phyloP scores from a whole-genome alignment of 306 rosid genomes.

The Neltuma alba region DNA sequence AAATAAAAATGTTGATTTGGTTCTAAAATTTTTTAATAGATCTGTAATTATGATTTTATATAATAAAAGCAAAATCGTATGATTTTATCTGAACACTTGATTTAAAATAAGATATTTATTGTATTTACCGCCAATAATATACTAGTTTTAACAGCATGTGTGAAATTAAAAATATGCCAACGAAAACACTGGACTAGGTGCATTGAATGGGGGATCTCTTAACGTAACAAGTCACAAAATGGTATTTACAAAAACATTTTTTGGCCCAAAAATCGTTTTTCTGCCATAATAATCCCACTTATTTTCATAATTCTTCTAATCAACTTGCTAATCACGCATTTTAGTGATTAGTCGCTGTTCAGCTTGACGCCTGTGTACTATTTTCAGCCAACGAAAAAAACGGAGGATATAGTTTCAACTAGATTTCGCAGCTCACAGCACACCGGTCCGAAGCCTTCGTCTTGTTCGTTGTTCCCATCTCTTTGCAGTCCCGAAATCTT shows the following conservation, averaged over 20 bases:
- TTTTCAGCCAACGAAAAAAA: constrained; percentile 22
- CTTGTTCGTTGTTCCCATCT: constrained; percentile 11
- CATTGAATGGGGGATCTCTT: neutral
- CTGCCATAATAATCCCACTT: neutral
- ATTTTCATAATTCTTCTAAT: neutral
- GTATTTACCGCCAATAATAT: neutral
- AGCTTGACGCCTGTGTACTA: neutral
- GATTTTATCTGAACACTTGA: neutral
- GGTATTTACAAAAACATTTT: neutral
- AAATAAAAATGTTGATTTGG: neutral
- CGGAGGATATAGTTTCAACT: constrained; percentile 2
- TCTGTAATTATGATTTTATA: neutral
- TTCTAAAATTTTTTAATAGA: neutral
- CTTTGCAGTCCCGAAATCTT: constrained; percentile 27
- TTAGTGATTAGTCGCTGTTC: neutral
- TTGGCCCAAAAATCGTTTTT: neutral
- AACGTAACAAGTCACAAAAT: too few species aligned
- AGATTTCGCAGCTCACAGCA: constrained; percentile 28
- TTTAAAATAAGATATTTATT: neutral
- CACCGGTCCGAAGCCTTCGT: constrained; percentile 16
- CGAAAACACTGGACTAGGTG: neutral
- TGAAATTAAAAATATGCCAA: neutral
- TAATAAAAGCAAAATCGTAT: neutral
- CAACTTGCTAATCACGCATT: neutral
- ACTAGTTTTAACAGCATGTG: neutral